Conservation (phyloP, 345 rosid genomes). For the Aethionema arabicum region DNA sequence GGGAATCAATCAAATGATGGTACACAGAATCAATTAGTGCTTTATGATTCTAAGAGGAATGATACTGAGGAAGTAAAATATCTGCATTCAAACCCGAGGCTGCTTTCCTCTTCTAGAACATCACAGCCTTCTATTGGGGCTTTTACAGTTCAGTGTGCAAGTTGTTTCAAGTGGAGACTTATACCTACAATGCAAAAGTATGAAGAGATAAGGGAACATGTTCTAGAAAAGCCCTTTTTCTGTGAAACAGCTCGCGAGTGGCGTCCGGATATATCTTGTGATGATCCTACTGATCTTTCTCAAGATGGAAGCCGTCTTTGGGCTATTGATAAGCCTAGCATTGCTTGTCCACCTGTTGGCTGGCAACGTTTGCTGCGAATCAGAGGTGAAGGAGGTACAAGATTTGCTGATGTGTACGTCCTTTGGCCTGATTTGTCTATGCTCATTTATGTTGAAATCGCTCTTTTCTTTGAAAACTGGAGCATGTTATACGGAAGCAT, state of each 20-base stretch:
- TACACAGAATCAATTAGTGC: constrained; percentile 55
- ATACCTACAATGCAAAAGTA: constrained; percentile 84
- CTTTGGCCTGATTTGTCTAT: constrained; percentile 3
- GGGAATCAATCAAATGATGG: constrained; percentile 19
- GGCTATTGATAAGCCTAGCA: constrained; percentile 95
- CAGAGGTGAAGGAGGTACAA: constrained; percentile 83
- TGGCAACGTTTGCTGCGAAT: constrained; percentile 83
- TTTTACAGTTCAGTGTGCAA: constrained; percentile 85
- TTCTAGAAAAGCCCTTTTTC: constrained; percentile 68
- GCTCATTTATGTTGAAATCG: neutral
- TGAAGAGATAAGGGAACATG: constrained; percentile 85
- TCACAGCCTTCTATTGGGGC: constrained; percentile 72
- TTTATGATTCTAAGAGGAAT: constrained; percentile 52
- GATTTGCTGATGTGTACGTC: constrained; percentile 91
- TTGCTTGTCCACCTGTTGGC: constrained; percentile 84
- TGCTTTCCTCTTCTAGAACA: constrained; percentile 38
- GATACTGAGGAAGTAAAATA: constrained; percentile 34
- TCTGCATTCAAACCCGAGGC: constrained; percentile 33
- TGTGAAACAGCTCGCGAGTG: constrained; percentile 73
- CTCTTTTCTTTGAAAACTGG: neutral
- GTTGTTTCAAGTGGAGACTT: constrained; percentile 90
- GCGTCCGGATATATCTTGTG: constrained; percentile 74
- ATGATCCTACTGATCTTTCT: constrained; percentile 75
- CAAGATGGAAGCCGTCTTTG: constrained; percentile 90
- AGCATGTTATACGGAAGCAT: neutral